Percentiles rank a stretch among this genome's conserved stretches.
Conservation (phyloP, 768 basidiomycete genomes). For the Mycena capillaripes region DNA sequence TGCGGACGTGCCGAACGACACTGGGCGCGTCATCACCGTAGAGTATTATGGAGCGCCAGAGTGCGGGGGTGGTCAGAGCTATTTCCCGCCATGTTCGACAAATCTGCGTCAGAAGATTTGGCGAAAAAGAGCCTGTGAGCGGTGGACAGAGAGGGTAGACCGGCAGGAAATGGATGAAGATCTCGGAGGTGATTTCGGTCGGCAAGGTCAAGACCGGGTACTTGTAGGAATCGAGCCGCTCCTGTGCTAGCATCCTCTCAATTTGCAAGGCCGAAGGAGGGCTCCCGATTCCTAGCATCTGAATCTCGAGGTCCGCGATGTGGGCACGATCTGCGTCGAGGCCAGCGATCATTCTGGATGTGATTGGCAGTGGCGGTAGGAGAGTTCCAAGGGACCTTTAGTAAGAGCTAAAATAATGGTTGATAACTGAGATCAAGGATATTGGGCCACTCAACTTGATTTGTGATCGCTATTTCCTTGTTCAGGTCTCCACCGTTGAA, state of each 20-base stretch:
- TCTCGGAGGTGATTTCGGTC: not conserved
- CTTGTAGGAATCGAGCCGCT: not conserved
- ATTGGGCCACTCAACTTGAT: too few species aligned
- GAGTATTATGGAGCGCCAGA: conserved; percentile 6
- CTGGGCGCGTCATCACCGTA: not conserved
- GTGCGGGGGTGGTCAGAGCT: not conserved
- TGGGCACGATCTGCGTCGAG: not conserved
- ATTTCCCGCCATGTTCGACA: not conserved
- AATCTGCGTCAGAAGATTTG: not conserved
- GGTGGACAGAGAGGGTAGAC: not conserved
- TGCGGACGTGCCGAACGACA: not conserved
- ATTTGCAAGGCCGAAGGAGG: not conserved
- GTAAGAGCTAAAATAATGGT: too few species aligned
- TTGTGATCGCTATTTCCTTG: too few species aligned
- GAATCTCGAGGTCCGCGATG: not conserved
- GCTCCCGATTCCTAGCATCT: not conserved
- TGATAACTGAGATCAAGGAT: too few species aligned
- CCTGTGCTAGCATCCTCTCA: not conserved
- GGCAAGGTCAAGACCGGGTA: conserved; percentile 4
- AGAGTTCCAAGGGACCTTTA: too few species aligned
- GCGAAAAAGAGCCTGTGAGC: not conserved
- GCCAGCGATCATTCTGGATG: not conserved
- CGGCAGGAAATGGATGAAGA: conserved; percentile 9
- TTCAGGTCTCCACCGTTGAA: too few species aligned
- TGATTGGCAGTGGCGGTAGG: too few species aligned